These are phyloP conservation scores for Vicia faba DNA, from an alignment of 306 rosid genomes.

Conservation along the genomic window DNA sequence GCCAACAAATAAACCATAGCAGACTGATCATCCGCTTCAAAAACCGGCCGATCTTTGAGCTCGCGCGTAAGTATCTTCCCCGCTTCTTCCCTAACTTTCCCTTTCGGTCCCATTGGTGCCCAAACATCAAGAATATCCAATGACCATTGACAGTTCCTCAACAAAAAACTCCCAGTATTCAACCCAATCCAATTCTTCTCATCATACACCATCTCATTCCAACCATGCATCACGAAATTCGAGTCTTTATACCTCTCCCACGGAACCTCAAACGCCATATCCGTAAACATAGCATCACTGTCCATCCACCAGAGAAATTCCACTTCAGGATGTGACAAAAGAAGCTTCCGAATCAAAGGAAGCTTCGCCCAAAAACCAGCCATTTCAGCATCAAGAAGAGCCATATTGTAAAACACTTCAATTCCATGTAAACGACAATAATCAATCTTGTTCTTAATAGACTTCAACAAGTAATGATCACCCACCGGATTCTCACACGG, in stretches of 20 bases:
- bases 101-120: constrained; percentile 94
- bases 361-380: constrained; percentile 96
- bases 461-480: constrained; percentile 76
- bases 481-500: constrained; percentile 93
- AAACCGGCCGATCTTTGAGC: constrained; percentile 67
- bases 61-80: constrained; percentile 73
- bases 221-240: constrained; percentile 84
- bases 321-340: constrained; percentile 74
- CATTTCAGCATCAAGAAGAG: constrained; percentile 84
- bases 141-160: constrained; percentile 71
- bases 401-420: constrained; percentile 82
- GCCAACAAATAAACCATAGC: constrained; percentile 75
- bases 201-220: constrained; percentile 82
- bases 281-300: constrained; percentile 93
- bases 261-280: constrained; percentile 88
- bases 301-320: constrained; percentile 99
- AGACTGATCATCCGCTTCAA: constrained; percentile 86
- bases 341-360: constrained; percentile 71
- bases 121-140: constrained; percentile 72
- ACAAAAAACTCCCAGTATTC: constrained; percentile 75
- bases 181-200: constrained; percentile 85
- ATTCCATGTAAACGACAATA: constrained; percentile 85
- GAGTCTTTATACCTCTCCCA: constrained; percentile 77
- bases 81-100: constrained; percentile 77
- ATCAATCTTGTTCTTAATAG: constrained; percentile 87